A percentile compares a stretch with the other conserved stretches of the same genome.
These are phyloP conservation scores for Kluyveromyces wickerhamii DNA, from an alignment of 805 yeast genomes.

Conservation along the genomic window DNA sequence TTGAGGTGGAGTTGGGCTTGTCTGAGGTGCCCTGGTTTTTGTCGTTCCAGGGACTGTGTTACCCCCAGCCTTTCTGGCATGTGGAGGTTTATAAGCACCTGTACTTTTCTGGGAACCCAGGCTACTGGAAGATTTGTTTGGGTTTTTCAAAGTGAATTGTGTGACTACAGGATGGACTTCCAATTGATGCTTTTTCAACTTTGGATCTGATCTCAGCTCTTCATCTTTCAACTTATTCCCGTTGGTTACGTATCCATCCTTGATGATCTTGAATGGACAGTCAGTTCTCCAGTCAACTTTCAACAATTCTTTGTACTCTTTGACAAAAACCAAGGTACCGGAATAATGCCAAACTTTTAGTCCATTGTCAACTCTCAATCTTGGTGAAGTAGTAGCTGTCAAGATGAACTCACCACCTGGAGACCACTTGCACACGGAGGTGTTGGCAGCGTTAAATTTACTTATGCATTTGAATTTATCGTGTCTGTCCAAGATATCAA, in stretches of 20 bases:
- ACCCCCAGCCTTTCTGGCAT: slow-evolving; percentile 54
- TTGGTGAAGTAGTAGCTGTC: slow-evolving; percentile 95
- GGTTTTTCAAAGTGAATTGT: slow-evolving; percentile 39
- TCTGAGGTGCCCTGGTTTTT: slow-evolving; percentile 45
- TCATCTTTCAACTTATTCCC: slow-evolving; percentile 10
- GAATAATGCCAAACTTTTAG: slow-evolving; percentile 87
- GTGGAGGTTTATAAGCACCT: slow-evolving; percentile 97
- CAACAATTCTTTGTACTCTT: slow-evolving; percentile 75
- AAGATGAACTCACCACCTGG: slow-evolving; percentile 91
- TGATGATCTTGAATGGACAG: slow-evolving; percentile 21
- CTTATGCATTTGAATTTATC: slow-evolving; percentile 73
- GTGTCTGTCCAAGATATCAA: slow-evolving; percentile 89
- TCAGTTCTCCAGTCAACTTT: slow-evolving; percentile 77
- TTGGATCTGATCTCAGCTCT: slow-evolving; percentile 46
- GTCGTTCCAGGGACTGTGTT: slow-evolving; percentile 31
- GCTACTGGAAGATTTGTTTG: slow-evolving; percentile 21
- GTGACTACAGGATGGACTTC: slow-evolving; percentile 64
- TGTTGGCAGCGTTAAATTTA: slow-evolving; percentile 84
- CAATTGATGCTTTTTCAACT: slow-evolving; percentile 39
- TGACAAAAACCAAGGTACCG: slow-evolving; percentile 71
- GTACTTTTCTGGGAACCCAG: slow-evolving; percentile 44
- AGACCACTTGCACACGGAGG: slow-evolving; percentile 96
- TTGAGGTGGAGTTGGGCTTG: slow-evolving; percentile 13
- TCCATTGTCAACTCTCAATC: slow-evolving; percentile 94
- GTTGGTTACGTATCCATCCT: slow-evolving; percentile 29